Conservation (phyloP, 225 moss, liverwort and hornwort species). For the Polytrichum commune region DNA sequence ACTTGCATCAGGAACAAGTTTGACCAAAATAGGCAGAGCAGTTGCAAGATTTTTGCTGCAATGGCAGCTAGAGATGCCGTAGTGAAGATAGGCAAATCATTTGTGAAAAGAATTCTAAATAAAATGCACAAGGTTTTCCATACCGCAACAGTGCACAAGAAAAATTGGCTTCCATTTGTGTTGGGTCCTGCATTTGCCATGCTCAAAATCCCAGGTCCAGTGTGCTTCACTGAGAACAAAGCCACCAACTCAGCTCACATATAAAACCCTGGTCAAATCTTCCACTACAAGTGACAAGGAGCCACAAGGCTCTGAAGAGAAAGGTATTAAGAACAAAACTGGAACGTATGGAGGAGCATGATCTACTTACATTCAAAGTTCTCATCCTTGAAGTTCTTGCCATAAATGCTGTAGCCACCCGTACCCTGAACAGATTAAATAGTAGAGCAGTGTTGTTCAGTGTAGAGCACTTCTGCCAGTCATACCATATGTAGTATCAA, state of each 20-base stretch:
- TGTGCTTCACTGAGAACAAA: slow-evolving; percentile 61
- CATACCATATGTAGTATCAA: no score
- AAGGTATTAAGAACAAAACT: no score
- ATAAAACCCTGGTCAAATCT: no score
- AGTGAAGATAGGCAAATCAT: background rate
- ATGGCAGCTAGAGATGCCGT: no score
- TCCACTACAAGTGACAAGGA: no score
- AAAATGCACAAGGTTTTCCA: background rate
- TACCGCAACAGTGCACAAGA: slow-evolving; percentile 86
- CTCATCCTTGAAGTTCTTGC: slow-evolving; percentile 76
- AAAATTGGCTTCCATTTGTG: slow-evolving; percentile 98
- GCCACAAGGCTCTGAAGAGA: no score
- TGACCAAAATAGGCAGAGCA: background rate
- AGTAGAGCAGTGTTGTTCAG: background rate
- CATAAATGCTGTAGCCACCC: slow-evolving; percentile 93
- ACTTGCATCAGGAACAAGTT: background rate
- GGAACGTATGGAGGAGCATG: background rate
- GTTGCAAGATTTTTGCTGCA: no score
- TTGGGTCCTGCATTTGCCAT: slow-evolving; percentile 96
- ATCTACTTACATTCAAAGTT: slow-evolving; percentile 69
- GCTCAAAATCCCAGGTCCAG: slow-evolving; percentile 80
- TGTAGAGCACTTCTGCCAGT: background rate
- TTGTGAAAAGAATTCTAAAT: background rate
- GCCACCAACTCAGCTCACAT: slow-evolving; percentile 12
- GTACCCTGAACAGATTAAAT: slow-evolving; percentile 55